These are phyloP conservation scores for Bruguiera hainesii DNA, from an alignment of 441 rosid genomes.

Conservation along the genomic window DNA sequence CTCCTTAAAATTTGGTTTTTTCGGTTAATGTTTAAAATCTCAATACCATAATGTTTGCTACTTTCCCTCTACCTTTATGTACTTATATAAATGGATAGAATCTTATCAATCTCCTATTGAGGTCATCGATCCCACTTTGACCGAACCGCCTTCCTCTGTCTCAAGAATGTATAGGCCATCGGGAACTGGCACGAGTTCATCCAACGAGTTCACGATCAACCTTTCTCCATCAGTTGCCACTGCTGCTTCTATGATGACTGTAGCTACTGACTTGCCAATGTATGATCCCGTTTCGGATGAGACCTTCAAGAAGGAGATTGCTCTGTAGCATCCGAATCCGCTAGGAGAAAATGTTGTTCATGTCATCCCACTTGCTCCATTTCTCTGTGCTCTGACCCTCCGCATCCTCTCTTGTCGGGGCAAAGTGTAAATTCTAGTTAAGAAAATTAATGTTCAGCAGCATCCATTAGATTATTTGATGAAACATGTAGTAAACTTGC, in stretches of 20 bases:
- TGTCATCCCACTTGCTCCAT: constrained; percentile 56
- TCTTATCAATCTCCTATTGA: not conserved
- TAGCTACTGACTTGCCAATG: constrained; percentile 24
- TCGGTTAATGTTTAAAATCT: not conserved
- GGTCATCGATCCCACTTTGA: not conserved
- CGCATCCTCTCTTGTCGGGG: constrained; percentile 51
- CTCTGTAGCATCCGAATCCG: constrained; percentile 25
- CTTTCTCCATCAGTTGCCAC: constrained; percentile 19
- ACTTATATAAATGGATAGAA: not conserved
- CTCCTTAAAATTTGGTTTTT: not conserved
- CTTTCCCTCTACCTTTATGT: not conserved
- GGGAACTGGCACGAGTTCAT: constrained; percentile 27
- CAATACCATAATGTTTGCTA: not conserved
- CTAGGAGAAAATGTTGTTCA: constrained; percentile 48
- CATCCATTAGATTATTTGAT: too few species aligned
- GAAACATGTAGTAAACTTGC: too few species aligned
- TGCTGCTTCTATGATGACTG: constrained; percentile 14
- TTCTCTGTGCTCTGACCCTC: constrained; percentile 56
- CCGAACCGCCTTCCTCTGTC: not conserved
- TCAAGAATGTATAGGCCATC: constrained; percentile 46
- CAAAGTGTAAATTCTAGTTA: too few species aligned
- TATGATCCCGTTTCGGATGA: constrained; percentile 24
- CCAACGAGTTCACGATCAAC: constrained; percentile 44
- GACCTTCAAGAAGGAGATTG: constrained; percentile 45
- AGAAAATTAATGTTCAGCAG: too few species aligned